Percentiles rank a stretch among this genome's conserved stretches.
These are phyloP conservation scores for Phytophthora kernoviae DNA, from an alignment of 352 stramenopile genomes.

Conservation along the genomic window DNA sequence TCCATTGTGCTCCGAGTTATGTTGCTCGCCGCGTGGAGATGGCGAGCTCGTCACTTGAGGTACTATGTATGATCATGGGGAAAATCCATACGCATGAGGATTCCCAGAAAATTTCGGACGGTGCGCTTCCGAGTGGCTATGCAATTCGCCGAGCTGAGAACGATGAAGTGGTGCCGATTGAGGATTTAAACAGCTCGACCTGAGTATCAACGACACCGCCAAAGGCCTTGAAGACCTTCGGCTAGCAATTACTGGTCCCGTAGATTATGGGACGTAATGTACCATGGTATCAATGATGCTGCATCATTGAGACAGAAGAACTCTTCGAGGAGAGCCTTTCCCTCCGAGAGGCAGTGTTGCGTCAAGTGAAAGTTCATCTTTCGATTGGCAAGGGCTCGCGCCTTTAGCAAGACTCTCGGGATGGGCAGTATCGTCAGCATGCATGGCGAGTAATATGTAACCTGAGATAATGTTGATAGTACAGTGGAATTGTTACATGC, in stretches of 20 bases:
- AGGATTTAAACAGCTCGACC: constrained; percentile 5
- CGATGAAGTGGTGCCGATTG: constrained; percentile 16
- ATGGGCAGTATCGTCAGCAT: constrained; percentile 10
- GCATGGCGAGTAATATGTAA: not conserved
- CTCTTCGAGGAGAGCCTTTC: not conserved
- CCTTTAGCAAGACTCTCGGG: constrained; percentile 26
- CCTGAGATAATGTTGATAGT: too few relatives aligned
- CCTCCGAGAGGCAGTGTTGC: not conserved
- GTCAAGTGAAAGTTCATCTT: not conserved
- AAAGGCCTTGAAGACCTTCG: too few relatives aligned
- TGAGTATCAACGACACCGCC: constrained; percentile 15
- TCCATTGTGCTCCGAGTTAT: constrained; percentile 29
- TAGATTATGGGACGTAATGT: too few relatives aligned
- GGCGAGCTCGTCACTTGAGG: constrained; percentile 27
- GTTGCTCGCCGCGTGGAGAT: constrained; percentile 33
- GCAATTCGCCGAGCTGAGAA: constrained; percentile 22
- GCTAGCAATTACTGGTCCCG: too few relatives aligned
- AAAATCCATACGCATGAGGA: constrained; percentile 12
- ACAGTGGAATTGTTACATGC: too few relatives aligned
- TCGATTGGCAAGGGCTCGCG: constrained; percentile 1
- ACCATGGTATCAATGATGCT: too few relatives aligned
- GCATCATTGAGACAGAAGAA: too few relatives aligned
- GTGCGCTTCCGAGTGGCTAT: constrained; percentile 13
- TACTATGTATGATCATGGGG: constrained; percentile 17
- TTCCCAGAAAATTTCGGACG: constrained; percentile 9